Evolutionary conservation across 768 basidiomycete species (phyloP).

Genomic region (Chalciporus sphaerocephalus): DNA sequence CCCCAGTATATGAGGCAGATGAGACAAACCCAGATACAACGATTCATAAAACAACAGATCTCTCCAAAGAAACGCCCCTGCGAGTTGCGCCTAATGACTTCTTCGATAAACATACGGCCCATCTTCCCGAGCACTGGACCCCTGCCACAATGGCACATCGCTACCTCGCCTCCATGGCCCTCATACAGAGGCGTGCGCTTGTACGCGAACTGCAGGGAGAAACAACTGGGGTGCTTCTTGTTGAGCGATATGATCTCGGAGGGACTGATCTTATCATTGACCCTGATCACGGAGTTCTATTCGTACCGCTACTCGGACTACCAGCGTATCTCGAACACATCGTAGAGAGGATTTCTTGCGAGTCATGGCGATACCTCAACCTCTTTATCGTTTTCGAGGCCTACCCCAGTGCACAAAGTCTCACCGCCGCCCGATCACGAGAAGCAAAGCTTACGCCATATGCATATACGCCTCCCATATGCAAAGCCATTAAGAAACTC

Average conservation of each 20-base stretch:
- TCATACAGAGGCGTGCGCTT: slow-evolving; percentile 65
- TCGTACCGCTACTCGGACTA: slow-evolving; percentile 42
- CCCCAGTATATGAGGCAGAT: slow-evolving; percentile 9
- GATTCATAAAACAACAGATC: slow-evolving; percentile 3
- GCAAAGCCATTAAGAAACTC: slow-evolving; percentile 68
- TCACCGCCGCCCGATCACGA: slow-evolving; percentile 13
- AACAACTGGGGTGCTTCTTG: slow-evolving; percentile 48
- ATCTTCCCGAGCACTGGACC: slow-evolving; percentile 33
- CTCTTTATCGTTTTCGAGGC: slow-evolving; percentile 65
- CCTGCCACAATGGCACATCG: slow-evolving; percentile 43
- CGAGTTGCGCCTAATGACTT: slow-evolving; percentile 38
- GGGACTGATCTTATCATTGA: slow-evolving; percentile 68
- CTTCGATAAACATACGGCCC: slow-evolving; percentile 42
- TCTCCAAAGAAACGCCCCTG: slow-evolving; percentile 16
- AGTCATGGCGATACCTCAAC: slow-evolving; percentile 60
- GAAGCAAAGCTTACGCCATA: slow-evolving; percentile 20
- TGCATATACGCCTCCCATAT: slow-evolving; percentile 61
- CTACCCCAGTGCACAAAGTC: slow-evolving; percentile 48
- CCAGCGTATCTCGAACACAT: slow-evolving; percentile 47
- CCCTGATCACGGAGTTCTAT: slow-evolving; percentile 53
- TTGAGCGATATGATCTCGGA: slow-evolving; percentile 58
- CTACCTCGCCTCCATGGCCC: slow-evolving; percentile 64
- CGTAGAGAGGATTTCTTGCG: slow-evolving; percentile 39
- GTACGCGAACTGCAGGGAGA: slow-evolving; percentile 46
- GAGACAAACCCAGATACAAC: no score